Evolutionary conservation across 495 filamentous ascomycete species (phyloP).

Genomic region (Trichoderma erinaceum): DNA sequence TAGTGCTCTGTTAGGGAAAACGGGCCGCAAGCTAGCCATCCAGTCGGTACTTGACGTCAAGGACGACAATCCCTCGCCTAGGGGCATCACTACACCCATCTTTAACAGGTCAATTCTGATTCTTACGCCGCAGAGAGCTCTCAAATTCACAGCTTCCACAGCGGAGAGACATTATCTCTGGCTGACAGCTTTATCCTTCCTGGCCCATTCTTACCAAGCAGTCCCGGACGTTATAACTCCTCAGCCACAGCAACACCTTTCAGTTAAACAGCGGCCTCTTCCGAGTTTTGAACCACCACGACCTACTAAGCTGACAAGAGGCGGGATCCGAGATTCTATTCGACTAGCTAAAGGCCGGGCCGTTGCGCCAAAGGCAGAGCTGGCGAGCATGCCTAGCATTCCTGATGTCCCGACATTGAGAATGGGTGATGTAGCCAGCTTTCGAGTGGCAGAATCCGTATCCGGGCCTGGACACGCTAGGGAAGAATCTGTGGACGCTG

Average conservation of each 20-base stretch:
- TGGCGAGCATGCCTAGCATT: conserved; percentile 23
- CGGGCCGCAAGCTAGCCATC: conserved; percentile 86
- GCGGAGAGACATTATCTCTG: conserved; percentile 90
- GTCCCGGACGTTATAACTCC: conserved; percentile 59
- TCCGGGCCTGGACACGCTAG: conserved; percentile 25
- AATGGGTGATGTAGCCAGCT: conserved; percentile 15
- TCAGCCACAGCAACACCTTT: conserved; percentile 42
- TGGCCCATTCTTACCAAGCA: conserved; percentile 75
- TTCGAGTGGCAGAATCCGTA: conserved; percentile 18
- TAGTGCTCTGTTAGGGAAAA: conserved; percentile 86
- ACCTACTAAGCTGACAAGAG: conserved; percentile 37
- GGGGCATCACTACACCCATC: conserved; percentile 50
- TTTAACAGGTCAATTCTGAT: conserved; percentile 96
- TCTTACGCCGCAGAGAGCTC: conserved; percentile 82
- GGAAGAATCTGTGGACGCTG: conserved; percentile 43
- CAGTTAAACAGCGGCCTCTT: conserved; percentile 26
- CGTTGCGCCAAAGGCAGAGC: conserved; percentile 34
- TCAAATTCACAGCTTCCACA: conserved; percentile 86
- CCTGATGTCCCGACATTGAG: conserved; percentile 13
- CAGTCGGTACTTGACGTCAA: conserved; percentile 96
- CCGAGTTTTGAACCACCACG: conserved; percentile 42
- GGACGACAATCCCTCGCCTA: conserved; percentile 85
- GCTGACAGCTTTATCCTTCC: conserved; percentile 88
- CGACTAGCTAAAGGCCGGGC: conserved; percentile 66
- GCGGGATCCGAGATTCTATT: conserved; percentile 85